Percentiles rank a stretch among this genome's conserved stretches.
phyloP scores from a whole-genome alignment of 2,329 filamentous ascomycete genomes.

The Exophiala sideris region DNA sequence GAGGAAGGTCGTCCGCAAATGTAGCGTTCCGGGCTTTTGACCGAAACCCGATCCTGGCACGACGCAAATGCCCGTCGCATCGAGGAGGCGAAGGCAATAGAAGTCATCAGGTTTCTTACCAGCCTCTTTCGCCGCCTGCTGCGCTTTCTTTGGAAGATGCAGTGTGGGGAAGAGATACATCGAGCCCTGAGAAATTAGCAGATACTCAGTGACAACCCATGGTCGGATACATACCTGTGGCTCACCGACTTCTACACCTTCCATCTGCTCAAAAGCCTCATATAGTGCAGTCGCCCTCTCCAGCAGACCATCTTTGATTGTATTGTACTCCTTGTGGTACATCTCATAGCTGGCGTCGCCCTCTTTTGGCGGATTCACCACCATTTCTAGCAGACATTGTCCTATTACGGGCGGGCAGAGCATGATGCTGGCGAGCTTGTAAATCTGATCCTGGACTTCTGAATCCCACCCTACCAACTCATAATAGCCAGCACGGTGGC shows the following conservation, averaged over 20 bases:
- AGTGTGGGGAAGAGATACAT: slow-evolving; percentile 99
- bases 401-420: slow-evolving; percentile 93
- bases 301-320: slow-evolving; percentile 74
- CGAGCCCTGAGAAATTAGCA: slow-evolving; percentile 60
- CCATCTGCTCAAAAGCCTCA: slow-evolving; percentile 89
- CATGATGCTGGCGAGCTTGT: slow-evolving; percentile 98
- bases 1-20: slow-evolving; percentile 96
- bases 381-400: slow-evolving; percentile 93
- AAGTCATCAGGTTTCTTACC: slow-evolving; percentile 81
- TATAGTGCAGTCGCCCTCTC: slow-evolving; percentile 81
- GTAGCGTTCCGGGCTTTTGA: slow-evolving; percentile 83
- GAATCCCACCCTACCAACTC: slow-evolving; percentile 87
- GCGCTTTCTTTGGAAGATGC: slow-evolving; percentile 69
- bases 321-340: slow-evolving; percentile 80
- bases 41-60: slow-evolving; percentile 92
- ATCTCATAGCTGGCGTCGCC: slow-evolving; percentile 81
- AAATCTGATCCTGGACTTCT: slow-evolving; percentile 85
- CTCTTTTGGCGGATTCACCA: slow-evolving; percentile 88
- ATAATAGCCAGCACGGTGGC: slow-evolving; percentile 95
- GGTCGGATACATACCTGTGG: slow-evolving; percentile 57
- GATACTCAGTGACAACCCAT: not conserved
- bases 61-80: slow-evolving; percentile 91
- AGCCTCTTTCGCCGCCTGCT: slow-evolving; percentile 70
- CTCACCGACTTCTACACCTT: slow-evolving; percentile 84
- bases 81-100: slow-evolving; percentile 86